These are phyloP conservation scores for Phallus indusiatus DNA, from an alignment of 768 basidiomycete genomes.

Conservation along the genomic window DNA sequence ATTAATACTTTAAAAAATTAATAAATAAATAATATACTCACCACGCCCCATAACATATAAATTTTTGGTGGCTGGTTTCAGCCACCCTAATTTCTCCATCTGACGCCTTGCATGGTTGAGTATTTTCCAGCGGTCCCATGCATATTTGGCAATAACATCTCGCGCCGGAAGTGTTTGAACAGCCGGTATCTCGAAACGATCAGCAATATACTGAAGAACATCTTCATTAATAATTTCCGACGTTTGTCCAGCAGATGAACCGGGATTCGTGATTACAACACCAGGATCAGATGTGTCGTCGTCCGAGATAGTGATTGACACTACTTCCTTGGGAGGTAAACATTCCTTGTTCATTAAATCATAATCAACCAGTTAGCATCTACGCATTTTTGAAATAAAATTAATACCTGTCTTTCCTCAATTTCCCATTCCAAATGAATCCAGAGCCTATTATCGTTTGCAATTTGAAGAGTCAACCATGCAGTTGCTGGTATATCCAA, in stretches of 20 bases:
- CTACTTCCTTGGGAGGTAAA: too few species aligned
- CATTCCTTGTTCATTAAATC: too few species aligned
- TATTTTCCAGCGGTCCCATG: background rate
- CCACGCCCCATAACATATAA: background rate
- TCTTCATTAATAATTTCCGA: too few species aligned
- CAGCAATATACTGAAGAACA: too few species aligned
- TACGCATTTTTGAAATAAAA: too few species aligned
- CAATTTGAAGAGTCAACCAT: background rate
- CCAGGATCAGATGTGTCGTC: too few species aligned
- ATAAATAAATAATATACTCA: background rate
- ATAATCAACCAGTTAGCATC: too few species aligned
- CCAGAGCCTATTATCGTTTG: background rate
- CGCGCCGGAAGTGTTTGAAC: too few species aligned
- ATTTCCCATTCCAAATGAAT: background rate
- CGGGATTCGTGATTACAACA: too few species aligned
- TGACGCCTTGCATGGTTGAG: background rate
- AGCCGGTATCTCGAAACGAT: too few species aligned
- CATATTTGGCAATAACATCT: background rate
- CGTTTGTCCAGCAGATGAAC: too few species aligned
- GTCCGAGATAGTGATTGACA: too few species aligned
- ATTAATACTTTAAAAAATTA: background rate
- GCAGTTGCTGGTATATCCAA: background rate
- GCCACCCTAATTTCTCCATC: background rate
- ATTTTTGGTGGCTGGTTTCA: background rate
- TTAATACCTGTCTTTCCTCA: background rate